phyloP scores from a whole-genome alignment of 2,329 filamentous ascomycete species.

The Microdochium bolleyi region DNA sequence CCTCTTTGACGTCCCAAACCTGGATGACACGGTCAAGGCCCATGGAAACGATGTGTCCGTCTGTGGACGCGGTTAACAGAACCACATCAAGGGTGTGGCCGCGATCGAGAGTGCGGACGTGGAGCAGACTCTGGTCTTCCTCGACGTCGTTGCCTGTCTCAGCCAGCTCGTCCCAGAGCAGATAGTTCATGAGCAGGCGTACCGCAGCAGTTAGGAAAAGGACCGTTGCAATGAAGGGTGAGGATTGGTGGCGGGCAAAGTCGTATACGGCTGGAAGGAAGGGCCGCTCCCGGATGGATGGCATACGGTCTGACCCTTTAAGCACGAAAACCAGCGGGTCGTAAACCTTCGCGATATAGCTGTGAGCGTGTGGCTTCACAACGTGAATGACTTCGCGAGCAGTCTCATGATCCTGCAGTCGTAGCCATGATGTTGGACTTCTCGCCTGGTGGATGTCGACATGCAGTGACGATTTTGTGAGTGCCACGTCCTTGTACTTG shows the following conservation, averaged over 20 bases:
- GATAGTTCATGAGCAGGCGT: constrained; percentile 64
- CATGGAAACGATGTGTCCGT: constrained; percentile 60
- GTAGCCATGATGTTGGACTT: constrained; percentile 69
- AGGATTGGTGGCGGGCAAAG: constrained; percentile 53
- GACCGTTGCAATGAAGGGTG: constrained; percentile 54
- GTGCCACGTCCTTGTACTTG: constrained; percentile 14
- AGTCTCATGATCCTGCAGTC: constrained; percentile 71
- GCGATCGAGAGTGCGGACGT: constrained; percentile 49
- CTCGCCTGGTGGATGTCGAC: constrained; percentile 64
- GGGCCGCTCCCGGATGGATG: constrained; percentile 36
- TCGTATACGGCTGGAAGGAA: constrained; percentile 57
- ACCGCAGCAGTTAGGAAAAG: constrained; percentile 57
- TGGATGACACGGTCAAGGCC: constrained; percentile 63
- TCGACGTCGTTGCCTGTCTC: constrained; percentile 36
- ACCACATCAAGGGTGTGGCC: constrained; percentile 65
- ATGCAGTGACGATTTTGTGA: constrained; percentile 31
- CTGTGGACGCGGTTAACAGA: constrained; percentile 51
- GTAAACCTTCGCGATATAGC: constrained; percentile 66
- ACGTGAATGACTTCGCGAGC: constrained; percentile 70
- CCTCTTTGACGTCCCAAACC: constrained; percentile 53
- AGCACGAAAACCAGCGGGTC: constrained; percentile 68
- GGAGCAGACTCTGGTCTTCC: constrained; percentile 36
- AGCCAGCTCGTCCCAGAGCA: constrained; percentile 58
- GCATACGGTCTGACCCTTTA: constrained; percentile 58
- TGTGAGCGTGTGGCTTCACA: constrained; percentile 62